These are phyloP conservation scores for Fusarium papillatum DNA, from an alignment of 2,329 filamentous ascomycete genomes.

Conservation along the genomic window DNA sequence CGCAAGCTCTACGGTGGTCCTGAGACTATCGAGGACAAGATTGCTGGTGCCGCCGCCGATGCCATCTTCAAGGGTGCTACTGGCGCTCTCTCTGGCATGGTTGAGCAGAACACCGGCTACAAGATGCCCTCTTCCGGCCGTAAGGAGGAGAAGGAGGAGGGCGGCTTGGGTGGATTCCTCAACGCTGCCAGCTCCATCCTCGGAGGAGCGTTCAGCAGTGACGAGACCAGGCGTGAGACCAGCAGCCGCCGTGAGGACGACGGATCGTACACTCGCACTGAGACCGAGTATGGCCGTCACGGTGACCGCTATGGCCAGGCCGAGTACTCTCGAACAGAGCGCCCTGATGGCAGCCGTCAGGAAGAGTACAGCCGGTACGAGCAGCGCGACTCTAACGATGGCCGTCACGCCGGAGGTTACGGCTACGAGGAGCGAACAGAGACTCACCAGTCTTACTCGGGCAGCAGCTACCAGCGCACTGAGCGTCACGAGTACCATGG, in stretches of 20 bases:
- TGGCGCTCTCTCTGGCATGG: constrained; percentile 62
- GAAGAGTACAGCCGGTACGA: constrained; percentile 75
- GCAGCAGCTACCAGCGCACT: constrained; percentile 70
- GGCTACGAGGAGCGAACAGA: constrained; percentile 72
- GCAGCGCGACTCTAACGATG: constrained; percentile 61
- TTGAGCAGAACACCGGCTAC: constrained; percentile 61
- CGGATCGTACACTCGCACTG: constrained; percentile 71
- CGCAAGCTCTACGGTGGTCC: constrained; percentile 72
- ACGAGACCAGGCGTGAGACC: constrained; percentile 67
- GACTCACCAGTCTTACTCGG: constrained; percentile 62
- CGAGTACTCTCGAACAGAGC: constrained; percentile 70
- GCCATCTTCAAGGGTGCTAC: constrained; percentile 71
- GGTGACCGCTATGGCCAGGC: constrained; percentile 72
- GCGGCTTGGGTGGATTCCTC: constrained; percentile 78
- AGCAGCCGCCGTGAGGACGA: constrained; percentile 68
- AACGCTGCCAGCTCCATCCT: constrained; percentile 78
- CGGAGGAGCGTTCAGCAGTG: constrained; percentile 68
- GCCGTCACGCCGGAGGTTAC: constrained; percentile 59
- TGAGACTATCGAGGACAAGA: constrained; percentile 67
- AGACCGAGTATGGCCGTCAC: constrained; percentile 72
- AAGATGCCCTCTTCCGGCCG: constrained; percentile 51
- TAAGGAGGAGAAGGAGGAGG: constrained; percentile 66
- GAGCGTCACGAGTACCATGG: constrained; percentile 64
- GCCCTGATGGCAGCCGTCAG: constrained; percentile 67
- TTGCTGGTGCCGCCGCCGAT: constrained; percentile 67